Conservation (phyloP, 805 yeast species). For the Pichia heedii region DNA sequence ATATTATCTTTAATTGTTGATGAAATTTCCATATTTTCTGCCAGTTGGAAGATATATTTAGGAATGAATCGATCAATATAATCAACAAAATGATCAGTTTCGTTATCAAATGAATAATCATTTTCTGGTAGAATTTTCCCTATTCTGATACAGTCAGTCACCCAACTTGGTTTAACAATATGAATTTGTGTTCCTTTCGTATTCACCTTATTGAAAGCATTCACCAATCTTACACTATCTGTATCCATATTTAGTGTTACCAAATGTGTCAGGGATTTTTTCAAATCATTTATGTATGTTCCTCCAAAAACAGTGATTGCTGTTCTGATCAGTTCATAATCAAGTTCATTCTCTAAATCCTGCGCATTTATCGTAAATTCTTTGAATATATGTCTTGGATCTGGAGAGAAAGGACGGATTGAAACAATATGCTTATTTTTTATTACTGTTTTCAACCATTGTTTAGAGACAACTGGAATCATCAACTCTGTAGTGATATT, state of each 20-base stretch:
- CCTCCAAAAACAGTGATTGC: constrained; percentile 77
- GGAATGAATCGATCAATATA: background rate
- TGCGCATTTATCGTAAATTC: constrained; percentile 44
- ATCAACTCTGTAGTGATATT: constrained; percentile 37
- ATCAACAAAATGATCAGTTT: background rate
- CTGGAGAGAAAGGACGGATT: constrained; percentile 59
- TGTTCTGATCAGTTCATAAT: constrained; percentile 48
- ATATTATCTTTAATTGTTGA: background rate
- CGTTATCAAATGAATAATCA: background rate
- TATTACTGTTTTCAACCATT: constrained; percentile 50
- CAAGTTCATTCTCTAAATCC: constrained; percentile 47
- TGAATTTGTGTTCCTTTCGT: constrained; percentile 34
- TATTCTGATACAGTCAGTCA: constrained; percentile 19
- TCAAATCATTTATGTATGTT: constrained; percentile 49
- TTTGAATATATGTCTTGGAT: constrained; percentile 55
- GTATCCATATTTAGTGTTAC: constrained; percentile 46
- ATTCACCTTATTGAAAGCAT: constrained; percentile 18
- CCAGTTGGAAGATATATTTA: background rate
- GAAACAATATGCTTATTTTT: constrained; percentile 35
- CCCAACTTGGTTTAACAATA: constrained; percentile 73
- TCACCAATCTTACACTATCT: constrained; percentile 35
- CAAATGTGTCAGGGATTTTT: constrained; percentile 71
- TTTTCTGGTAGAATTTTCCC: constrained; percentile 31
- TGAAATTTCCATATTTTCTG: background rate
- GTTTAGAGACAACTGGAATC: constrained; percentile 56